Conservation (phyloP, 805 yeast genomes). For the Candida pseudofarinosa region DNA sequence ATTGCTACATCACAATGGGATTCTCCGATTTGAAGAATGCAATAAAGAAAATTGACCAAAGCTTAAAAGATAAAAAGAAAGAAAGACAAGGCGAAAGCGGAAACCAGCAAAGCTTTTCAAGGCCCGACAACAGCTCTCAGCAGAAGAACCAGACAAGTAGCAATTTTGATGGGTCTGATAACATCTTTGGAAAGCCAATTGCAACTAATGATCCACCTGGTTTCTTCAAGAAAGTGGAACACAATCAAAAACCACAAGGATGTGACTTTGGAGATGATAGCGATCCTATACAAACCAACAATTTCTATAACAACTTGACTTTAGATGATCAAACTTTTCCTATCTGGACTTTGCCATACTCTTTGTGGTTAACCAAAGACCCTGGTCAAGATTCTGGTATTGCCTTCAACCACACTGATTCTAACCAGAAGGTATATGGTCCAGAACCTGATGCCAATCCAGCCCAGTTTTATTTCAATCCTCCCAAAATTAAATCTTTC, state of each 20-base stretch:
- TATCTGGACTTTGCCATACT: slow-evolving; percentile 80
- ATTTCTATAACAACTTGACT: slow-evolving; percentile 70
- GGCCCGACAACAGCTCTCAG: neutral
- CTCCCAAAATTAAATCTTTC: slow-evolving; percentile 61
- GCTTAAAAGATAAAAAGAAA: neutral
- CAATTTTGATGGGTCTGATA: slow-evolving; percentile 7
- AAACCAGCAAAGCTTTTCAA: neutral
- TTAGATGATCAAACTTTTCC: slow-evolving; percentile 65
- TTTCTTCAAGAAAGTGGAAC: slow-evolving; percentile 32
- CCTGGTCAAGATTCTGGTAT: slow-evolving; percentile 51
- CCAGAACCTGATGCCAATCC: slow-evolving; percentile 53
- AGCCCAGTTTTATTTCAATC: slow-evolving; percentile 61
- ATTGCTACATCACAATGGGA: slow-evolving; percentile 21
- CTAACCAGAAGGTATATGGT: slow-evolving; percentile 63
- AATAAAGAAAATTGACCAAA: slow-evolving; percentile 15
- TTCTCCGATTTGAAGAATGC: slow-evolving; percentile 22
- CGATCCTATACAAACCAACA: slow-evolving; percentile 65
- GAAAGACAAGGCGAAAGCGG: neutral
- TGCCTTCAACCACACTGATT: slow-evolving; percentile 61
- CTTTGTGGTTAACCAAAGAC: slow-evolving; percentile 60
- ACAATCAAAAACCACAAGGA: slow-evolving; percentile 33
- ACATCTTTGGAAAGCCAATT: slow-evolving; percentile 41
- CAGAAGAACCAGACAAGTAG: neutral
- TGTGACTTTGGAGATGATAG: slow-evolving; percentile 17
- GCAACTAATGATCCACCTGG: slow-evolving; percentile 41